These are phyloP conservation scores for Ephemerocybe angulata DNA, from an alignment of 768 basidiomycete species.

Conservation along the genomic window DNA sequence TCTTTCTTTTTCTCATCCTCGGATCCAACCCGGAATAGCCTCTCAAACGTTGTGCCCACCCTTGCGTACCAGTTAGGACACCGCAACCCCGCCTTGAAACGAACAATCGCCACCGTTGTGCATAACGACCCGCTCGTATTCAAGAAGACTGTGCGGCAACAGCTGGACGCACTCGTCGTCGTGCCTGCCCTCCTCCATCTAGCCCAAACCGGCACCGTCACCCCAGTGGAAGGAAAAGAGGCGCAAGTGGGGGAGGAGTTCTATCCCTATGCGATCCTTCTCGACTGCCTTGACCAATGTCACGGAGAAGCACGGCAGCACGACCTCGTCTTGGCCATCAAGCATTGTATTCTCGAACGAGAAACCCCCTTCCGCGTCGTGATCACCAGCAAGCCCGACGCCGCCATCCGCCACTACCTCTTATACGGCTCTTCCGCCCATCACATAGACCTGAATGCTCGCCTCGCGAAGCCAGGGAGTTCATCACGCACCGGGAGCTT, in stretches of 20 bases:
- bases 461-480: no score
- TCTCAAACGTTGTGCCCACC: conserved; percentile 5
- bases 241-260: no score
- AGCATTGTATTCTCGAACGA: neutral
- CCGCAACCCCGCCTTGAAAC: neutral
- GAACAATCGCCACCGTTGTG: neutral
- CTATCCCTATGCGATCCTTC: neutral
- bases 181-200: neutral
- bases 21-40: neutral
- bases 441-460: no score
- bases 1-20: conserved; percentile 7
- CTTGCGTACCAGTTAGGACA: conserved; percentile 10
- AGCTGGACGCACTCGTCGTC: conserved; percentile 9
- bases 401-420: no score
- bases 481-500: no score
- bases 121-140: neutral
- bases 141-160: neutral
- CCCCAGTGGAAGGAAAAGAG: no score
- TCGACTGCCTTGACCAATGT: conserved; percentile 15
- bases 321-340: conserved; percentile 9
- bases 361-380: neutral
- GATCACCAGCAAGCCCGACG: neutral
- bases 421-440: no score
- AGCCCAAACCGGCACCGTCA: neutral
- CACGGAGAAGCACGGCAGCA: conserved; percentile 2